These are phyloP conservation scores for Cyclocybe aegerita DNA, from an alignment of 768 basidiomycete genomes.

Conservation along the genomic window DNA sequence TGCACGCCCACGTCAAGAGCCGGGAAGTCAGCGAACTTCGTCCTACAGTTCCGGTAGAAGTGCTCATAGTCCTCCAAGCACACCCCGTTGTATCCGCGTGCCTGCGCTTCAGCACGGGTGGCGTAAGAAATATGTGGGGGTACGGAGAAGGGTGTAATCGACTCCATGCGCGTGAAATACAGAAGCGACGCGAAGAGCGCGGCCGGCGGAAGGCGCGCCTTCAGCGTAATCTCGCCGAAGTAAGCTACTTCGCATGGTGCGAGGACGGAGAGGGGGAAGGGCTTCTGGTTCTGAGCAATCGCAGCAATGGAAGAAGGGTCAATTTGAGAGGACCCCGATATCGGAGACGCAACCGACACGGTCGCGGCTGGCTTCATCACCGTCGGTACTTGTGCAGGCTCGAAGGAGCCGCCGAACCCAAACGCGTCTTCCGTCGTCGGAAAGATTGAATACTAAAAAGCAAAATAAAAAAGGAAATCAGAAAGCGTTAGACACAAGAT, in stretches of 20 bases:
- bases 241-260: constrained; percentile 33
- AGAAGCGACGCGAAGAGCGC: constrained; percentile 47
- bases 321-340: too few relatives aligned
- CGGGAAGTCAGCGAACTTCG: constrained; percentile 35
- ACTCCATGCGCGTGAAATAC: constrained; percentile 46
- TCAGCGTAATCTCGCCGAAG: constrained; percentile 37
- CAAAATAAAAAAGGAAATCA: constrained; percentile 13
- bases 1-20: constrained; percentile 22
- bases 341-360: too few relatives aligned
- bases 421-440: constrained; percentile 34
- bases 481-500: neutral
- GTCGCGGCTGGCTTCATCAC: too few relatives aligned
- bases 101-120: constrained; percentile 32
- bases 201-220: constrained; percentile 37
- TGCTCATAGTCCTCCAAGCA: constrained; percentile 45
- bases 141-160: constrained; percentile 23
- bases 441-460: constrained; percentile 42
- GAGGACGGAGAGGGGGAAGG: constrained; percentile 28
- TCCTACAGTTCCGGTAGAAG: constrained; percentile 42
- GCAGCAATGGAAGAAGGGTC: too few relatives aligned
- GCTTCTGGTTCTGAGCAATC: too few relatives aligned
- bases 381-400: too few relatives aligned
- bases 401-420: constrained; percentile 14
- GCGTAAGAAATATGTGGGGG: constrained; percentile 37
- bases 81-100: constrained; percentile 33